Base-by-base conservation (phyloP, 805 yeast species). In the Cyberlindnera galapagoensis region DNA sequence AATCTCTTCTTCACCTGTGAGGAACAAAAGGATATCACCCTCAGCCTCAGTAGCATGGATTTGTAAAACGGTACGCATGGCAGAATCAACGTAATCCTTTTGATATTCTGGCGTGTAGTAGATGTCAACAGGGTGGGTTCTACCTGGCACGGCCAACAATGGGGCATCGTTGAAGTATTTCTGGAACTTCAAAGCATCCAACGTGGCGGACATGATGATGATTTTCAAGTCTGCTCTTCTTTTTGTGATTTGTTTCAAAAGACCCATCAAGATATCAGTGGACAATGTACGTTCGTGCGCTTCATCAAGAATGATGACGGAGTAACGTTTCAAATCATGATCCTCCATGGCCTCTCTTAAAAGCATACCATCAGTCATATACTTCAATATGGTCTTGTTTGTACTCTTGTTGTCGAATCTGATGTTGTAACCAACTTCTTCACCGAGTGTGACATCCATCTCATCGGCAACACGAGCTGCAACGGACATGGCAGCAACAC, bases 351-450 rank as follows among this genome's bases (percentile, higher is more conserved):
- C 97, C 62, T 90, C 98, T 53, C 97, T 74, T 46, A 90, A 65
- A 33, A 90, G 70, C 97, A 90, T 88, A 77, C 98, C 98, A 65
- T 90, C 98, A 9, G 98, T 90, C 97, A 90, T 85, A 65, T 92
- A 90, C 60, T 87, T 86, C 51, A 90, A 66, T 22, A 88, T 71
- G 6, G 98, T 90, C 46, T 76, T 81, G 34, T 70, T 67, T 24
- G 82, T 67, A 2, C 95, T 84, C 48, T 75, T 84, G 60, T 90
- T 88, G 48, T 92, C 97, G 54, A 90, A 90, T 65, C 98, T 80
- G 48, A 90, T 83, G 44, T 81, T 76, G 62, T 90, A 90, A 63
- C 98, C 98, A 38, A 90, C 97, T 60, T 90, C 95, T 44, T 80
- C 81, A 21, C 98, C 98, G 31, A 90, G 63, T 39, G 72, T 68